Base-by-base conservation (phyloP, 2,329 filamentous ascomycete genomes). In the Pyrenophora teres region DNA sequence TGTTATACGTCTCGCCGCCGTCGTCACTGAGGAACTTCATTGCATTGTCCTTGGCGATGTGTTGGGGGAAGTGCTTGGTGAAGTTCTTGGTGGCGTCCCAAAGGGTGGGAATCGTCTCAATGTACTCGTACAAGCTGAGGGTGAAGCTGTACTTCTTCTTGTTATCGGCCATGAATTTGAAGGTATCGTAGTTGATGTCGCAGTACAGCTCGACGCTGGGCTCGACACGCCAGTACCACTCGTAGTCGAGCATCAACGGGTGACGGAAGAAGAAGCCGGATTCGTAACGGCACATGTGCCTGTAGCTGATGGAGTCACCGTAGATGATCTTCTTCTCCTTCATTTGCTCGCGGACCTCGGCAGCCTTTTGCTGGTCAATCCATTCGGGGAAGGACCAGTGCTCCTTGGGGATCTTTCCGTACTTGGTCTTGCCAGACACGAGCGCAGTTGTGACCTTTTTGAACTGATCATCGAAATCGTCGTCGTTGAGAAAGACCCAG, bases 181-280 rank as follows among this genome's bases (percentile, higher is more conserved):
- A 99, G 6, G 94, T 90, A 71, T 99, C 94, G 76, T 96, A 96
- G 76, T 91, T 83, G 69, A 99, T 83, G 72, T 99, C 94, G 78
- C 94, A 99, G 83, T 86, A 97, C 56, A 99, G 87, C 80, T 97
- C 90, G 72, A 99, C 87, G 76, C 90, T 94, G 65, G 94, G 94
- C 82, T 99, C 94, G 12, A 99, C 94, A 64, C 95, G 90, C 94
- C 94, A 99, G 83, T 99, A 99, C 85, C 91, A 99, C 72, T 99
- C 94, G 77, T 96, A 99, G 74, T 97, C 92, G 74, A 90, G 78
- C 90, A 99, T 92, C 63, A 97, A 79, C 25, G 86, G 84, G 74
- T 99, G 94, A 56, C 89, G 91, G 85, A 97, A 99, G 83, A 99
- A 99, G 83, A 99, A 99, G 33, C 94, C 94, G 6, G 93, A 97